These are phyloP conservation scores for Fragaria iinumae DNA, from an alignment of 306 rosid genomes.

Conservation along the genomic window DNA sequence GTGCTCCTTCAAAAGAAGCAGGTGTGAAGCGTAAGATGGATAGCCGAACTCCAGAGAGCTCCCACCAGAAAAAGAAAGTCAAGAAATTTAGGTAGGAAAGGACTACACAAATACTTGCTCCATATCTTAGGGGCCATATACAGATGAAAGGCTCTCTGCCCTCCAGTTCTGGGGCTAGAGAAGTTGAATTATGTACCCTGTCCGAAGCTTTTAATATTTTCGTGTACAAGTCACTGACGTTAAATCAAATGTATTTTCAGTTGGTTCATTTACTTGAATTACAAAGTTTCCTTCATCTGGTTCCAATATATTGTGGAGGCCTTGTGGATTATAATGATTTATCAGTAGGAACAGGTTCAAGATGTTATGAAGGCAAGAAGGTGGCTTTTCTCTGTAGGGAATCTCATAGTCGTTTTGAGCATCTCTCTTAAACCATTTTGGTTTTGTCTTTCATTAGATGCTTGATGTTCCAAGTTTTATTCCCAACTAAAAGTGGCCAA, in stretches of 20 bases:
- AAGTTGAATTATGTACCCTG: background rate
- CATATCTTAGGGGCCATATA: background rate
- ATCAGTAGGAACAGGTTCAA: background rate
- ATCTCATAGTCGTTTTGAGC: background rate
- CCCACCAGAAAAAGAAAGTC: conserved; percentile 42
- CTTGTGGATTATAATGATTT: background rate
- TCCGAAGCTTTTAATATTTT: background rate
- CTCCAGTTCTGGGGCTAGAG: background rate
- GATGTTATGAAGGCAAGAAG: background rate
- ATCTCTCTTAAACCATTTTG: background rate
- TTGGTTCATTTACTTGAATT: background rate
- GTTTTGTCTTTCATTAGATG: background rate
- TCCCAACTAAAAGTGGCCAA: background rate
- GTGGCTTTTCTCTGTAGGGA: background rate
- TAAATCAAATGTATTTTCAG: background rate
- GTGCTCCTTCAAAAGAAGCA: conserved; percentile 45
- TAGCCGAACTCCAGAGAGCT: conserved; percentile 68
- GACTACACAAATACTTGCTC: background rate
- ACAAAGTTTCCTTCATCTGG: background rate
- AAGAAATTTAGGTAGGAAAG: conserved; percentile 48
- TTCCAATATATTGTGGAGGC: background rate
- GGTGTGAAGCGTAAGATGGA: conserved; percentile 80
- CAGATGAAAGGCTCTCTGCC: conserved; percentile 2
- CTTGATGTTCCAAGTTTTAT: background rate
- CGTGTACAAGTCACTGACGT: background rate